Conservation (phyloP, 2,329 filamentous ascomycete genomes). For the Rosellinia necatrix region DNA sequence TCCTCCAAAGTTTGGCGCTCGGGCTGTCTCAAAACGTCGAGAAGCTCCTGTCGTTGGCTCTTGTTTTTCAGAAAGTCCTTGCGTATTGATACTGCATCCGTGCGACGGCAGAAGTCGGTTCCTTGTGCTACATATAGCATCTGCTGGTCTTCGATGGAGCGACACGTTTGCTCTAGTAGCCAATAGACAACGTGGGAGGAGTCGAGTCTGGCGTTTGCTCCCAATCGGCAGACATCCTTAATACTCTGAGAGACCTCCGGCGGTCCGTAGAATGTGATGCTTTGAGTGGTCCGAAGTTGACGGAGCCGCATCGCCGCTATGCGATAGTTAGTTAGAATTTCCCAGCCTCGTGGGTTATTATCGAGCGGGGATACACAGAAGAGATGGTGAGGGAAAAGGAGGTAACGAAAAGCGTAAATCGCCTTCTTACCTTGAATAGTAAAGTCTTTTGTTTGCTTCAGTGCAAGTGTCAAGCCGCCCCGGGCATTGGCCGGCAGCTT, state of each 20-base stretch:
- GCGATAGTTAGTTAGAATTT: constrained; percentile 3
- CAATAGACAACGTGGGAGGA: constrained; percentile 58
- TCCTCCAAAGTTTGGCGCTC: constrained; percentile 63
- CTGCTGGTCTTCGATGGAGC: constrained; percentile 61
- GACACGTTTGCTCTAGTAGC: constrained; percentile 68
- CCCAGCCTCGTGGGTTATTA: rapidly evolving
- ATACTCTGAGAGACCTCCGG: constrained; percentile 68
- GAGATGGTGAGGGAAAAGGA: background rate
- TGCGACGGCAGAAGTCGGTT: constrained; percentile 61
- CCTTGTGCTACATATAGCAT: constrained; percentile 65
- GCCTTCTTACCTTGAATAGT: constrained; percentile 61
- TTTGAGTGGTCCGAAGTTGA: constrained; percentile 60
- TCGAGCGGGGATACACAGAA: background rate
- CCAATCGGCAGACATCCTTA: constrained; percentile 47
- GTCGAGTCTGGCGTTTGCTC: constrained; percentile 36
- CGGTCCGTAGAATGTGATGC: constrained; percentile 59
- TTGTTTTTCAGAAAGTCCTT: constrained; percentile 44
- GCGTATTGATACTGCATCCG: constrained; percentile 52
- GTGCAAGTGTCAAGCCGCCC: constrained; percentile 60
- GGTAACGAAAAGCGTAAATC: no score
- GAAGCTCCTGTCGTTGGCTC: constrained; percentile 37
- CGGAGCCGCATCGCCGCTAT: constrained; percentile 69
- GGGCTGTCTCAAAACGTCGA: constrained; percentile 51
- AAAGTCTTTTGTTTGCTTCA: constrained; percentile 63
- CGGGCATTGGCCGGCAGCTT: constrained; percentile 53